Base-by-base conservation (phyloP, 306 rosid species). In the Styphnolobium japonicum region DNA sequence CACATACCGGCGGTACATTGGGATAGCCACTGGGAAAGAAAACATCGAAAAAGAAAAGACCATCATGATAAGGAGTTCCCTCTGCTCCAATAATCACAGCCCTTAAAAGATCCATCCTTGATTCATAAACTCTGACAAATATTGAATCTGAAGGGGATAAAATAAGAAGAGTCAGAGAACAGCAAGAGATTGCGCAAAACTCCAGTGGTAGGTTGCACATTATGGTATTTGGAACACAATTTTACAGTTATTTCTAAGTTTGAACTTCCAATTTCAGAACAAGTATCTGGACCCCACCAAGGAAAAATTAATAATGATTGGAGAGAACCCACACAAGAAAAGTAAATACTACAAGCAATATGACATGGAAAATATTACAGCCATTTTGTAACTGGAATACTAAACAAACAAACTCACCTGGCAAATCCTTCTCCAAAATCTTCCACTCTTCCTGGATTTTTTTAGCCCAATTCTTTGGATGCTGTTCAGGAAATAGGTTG, bases 1-100 rank as follows among this genome's bases (percentile, higher is more conserved):
- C 45, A 82, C 93, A 39, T 86, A 94, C 98, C 80, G 98, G 97
- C 0, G 98, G 98, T 57, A 34, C 85, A 79, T 76, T 85, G 21
- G 98, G 98, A 80, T 95, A 95, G 76, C 22, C 48, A 57, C 74
- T 27, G 51, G 98, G 97, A 84, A 95, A 91, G 85, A 73, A 86
- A 77, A 95, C 85, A 81, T 95, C 97, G 27, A 95, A 95, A 84
- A 95, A 95, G 89, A 92, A 95, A 75, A 95, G 91, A 29, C 98
- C 98, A 60, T 95, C 96, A 61, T 95, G 98, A 80, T 95, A 95
- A 69, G 98, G 98, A 74, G 98, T 95, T 43, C 98, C 98, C 87
- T 91, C 93, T 8, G 98, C 96, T 67, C 98, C 98, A 79, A 94
- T 66, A 76, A 94, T 94, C 36, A 88, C 97, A 79, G 97, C 98